Base-by-base conservation (phyloP, 2,329 filamentous ascomycete species). In the Gliomastix tumulicola region DNA sequence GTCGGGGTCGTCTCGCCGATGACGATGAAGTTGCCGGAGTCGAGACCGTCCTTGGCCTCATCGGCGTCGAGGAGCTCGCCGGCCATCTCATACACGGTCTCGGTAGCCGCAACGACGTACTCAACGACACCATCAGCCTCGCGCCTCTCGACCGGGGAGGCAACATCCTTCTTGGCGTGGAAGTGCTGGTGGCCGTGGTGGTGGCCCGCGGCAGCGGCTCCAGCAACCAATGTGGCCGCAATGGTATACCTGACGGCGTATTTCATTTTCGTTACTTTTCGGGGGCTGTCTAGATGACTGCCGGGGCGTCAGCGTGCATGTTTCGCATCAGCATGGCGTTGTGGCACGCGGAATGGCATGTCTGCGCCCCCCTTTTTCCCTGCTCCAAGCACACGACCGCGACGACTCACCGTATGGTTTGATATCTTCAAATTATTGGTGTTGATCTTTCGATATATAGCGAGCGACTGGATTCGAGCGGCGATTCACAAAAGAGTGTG, bases 21-120 rank as follows among this genome's bases (percentile, higher is more conserved):
- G 34, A 84, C 65, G 32, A 82, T 68, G 65, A 79, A 92, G 32
- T 76, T 73, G 36, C 88, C 84, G 43, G 82, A 74, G 39, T 72
- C 63, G 48, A 97, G 71, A 45, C 88, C 87, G 38, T 75, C 56
- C 63, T 82, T 72, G 37, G 88, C 88, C 41, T 88, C 74, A 0
- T 73, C 60, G 41, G 73, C 62, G 36, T 68, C 66, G 47, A 94
- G 71, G 22, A 65, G 44, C 51, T 79, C 49, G 42, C 81, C 82
- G 42, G 83, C 76, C 37, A 89, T 66, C 55, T 82, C 71, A 63
- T 89, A 96, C 39, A 82, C 73, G 38, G 81, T 76, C 47, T 80
- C 74, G 35, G 77, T 80, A 21, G 80, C 71, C 30, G 71, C 76
- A 28, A 72, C 65, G 35, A 80, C 71, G 37, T 73, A 69, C 37